Percentiles rank a stretch among this genome's conserved stretches.
Conservation (phyloP, 2,329 filamentous ascomycete species). For the Sarocladiaceae sp. region DNA sequence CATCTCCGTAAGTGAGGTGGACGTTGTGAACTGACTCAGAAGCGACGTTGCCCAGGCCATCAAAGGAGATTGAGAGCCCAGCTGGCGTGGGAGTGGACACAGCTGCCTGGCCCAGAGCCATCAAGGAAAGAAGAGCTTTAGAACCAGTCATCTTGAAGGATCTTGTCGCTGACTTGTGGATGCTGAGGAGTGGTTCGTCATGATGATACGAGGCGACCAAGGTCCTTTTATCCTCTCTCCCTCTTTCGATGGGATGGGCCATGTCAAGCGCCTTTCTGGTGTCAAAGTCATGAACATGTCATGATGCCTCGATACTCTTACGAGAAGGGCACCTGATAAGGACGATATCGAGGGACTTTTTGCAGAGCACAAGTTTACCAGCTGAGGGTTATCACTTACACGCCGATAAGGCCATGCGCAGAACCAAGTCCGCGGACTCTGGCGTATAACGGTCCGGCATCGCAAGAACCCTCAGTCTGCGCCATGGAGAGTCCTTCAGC, state of each 20-base stretch:
- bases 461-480: background rate
- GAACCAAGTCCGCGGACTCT: background rate
- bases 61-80: background rate
- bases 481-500: background rate
- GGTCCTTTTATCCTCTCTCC: slow-evolving; percentile 3
- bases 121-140: slow-evolving; percentile 5
- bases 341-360: background rate
- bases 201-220: background rate
- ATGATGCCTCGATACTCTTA: too few species aligned
- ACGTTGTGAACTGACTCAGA: slow-evolving; percentile 12
- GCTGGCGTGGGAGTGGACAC: slow-evolving; percentile 5
- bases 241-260: too few species aligned
- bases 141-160: slow-evolving; percentile 2
- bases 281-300: too few species aligned
- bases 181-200: background rate
- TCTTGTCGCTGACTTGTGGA: background rate
- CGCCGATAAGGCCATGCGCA: background rate
- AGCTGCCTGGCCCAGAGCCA: slow-evolving; percentile 7
- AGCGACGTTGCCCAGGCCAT: background rate
- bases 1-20: slow-evolving; percentile 16
- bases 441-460: background rate
- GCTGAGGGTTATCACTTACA: background rate
- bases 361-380: background rate
- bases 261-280: too few species aligned
- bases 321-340: too few species aligned